Evolutionary conservation across 2,329 filamentous ascomycete species (phyloP).

Genomic region (Colletotrichum euphorbiae): DNA sequence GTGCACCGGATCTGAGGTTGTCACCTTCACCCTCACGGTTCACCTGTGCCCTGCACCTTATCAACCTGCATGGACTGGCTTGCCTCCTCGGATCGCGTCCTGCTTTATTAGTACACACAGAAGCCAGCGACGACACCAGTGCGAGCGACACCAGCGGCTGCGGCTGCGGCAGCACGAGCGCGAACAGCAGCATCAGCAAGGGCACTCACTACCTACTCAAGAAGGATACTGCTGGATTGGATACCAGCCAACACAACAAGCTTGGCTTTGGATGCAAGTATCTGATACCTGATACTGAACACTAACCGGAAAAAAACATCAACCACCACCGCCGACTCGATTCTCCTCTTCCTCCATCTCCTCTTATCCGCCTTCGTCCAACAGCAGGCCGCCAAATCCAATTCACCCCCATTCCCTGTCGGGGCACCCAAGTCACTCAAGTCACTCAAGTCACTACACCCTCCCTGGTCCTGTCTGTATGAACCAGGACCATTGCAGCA

Average conservation of each 20-base stretch:
- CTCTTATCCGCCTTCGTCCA: slow-evolving; percentile 14
- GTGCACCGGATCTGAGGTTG: too few species aligned
- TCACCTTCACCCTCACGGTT: too few species aligned
- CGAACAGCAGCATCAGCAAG: slow-evolving; percentile 12
- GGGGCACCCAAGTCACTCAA: slow-evolving; percentile 30
- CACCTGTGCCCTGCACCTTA: slow-evolving; percentile 13
- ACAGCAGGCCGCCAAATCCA: slow-evolving; percentile 28
- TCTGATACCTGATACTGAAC: slow-evolving; percentile 1
- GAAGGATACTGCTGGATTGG: background rate
- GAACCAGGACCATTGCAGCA: slow-evolving; percentile 20
- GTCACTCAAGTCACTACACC: slow-evolving; percentile 34
- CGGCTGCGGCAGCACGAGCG: slow-evolving; percentile 28
- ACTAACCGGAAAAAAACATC: background rate
- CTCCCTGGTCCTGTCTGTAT: slow-evolving; percentile 22
- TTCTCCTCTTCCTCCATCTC: slow-evolving; percentile 7
- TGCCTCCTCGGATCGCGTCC: background rate
- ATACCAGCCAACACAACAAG: background rate
- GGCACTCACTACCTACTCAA: background rate
- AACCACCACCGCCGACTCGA: background rate
- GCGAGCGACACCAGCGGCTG: slow-evolving; percentile 16
- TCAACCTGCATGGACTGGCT: background rate
- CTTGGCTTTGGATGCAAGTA: background rate
- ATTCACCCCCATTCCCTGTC: slow-evolving; percentile 34
- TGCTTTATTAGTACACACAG: slow-evolving; percentile 7
- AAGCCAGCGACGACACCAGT: background rate